Evolutionary conservation across 73 alveolate species (phyloP).

Genomic region (Uronychia setigera): DNA sequence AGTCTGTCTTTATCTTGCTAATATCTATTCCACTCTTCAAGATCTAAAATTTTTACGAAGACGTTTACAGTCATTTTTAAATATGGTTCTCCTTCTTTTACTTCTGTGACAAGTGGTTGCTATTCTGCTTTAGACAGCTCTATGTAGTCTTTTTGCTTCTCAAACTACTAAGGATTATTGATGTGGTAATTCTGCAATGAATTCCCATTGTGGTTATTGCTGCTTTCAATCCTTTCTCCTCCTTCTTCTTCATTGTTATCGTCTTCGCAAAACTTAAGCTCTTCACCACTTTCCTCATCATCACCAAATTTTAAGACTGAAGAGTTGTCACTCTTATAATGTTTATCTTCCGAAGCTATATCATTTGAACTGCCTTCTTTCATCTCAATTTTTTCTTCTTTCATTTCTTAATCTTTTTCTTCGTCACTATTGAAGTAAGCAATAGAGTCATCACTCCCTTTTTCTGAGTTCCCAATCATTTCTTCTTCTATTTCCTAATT

Average conservation of each 20-base stretch:
- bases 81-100: background rate
- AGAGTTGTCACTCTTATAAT: background rate
- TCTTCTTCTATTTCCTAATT: background rate
- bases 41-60: constrained; percentile 1
- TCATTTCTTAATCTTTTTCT: background rate
- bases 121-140: background rate
- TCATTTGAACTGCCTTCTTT: no score
- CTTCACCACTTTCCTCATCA: background rate
- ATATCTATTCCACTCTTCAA: constrained; percentile 27
- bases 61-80: background rate
- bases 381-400: background rate
- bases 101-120: background rate
- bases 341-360: background rate
- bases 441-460: background rate
- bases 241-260: background rate
- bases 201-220: background rate
- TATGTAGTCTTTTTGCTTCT: background rate
- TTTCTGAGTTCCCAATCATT: background rate
- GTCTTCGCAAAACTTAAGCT: background rate
- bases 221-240: background rate
- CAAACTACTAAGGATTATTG: background rate
- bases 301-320: background rate
- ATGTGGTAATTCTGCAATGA: background rate
- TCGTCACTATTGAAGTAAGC: background rate
- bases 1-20: constrained; percentile 14